A percentile compares a stretch with the other conserved stretches of the same genome.
Evolutionary conservation across 805 yeast genomes (phyloP).

Genomic region (Candida pini): DNA sequence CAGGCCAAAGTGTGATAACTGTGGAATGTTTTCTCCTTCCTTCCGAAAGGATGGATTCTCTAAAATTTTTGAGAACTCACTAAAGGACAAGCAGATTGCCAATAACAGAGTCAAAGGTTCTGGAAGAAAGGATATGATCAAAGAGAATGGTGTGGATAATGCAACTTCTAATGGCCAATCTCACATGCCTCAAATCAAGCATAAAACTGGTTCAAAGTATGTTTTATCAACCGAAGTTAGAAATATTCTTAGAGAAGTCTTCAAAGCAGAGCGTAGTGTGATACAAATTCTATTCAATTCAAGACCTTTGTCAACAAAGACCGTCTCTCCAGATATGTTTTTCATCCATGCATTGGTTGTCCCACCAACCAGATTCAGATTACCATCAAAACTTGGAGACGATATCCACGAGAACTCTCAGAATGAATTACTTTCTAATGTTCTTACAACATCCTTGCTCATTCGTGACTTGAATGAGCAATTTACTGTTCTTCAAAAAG

Average conservation of each 20-base stretch:
- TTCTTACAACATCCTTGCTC: slow-evolving; percentile 71
- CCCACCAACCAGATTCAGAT: slow-evolving; percentile 94
- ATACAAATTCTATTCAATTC: slow-evolving; percentile 76
- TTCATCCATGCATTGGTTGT: slow-evolving; percentile 85
- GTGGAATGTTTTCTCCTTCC: slow-evolving; percentile 91
- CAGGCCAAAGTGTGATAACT: slow-evolving; percentile 89
- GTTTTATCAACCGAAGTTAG: slow-evolving; percentile 83
- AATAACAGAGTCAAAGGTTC: slow-evolving; percentile 82
- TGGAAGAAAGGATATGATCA: slow-evolving; percentile 65
- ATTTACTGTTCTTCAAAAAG: slow-evolving; percentile 58
- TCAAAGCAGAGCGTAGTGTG: slow-evolving; percentile 64
- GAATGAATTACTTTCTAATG: slow-evolving; percentile 78
- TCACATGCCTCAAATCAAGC: slow-evolving; percentile 51
- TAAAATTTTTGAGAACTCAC: slow-evolving; percentile 84
- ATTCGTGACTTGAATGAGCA: slow-evolving; percentile 89
- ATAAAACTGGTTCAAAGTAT: slow-evolving; percentile 73
- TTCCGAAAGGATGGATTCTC: slow-evolving; percentile 93
- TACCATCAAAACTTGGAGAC: slow-evolving; percentile 96
- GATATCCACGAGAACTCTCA: slow-evolving; percentile 93
- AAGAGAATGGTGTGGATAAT: slow-evolving; percentile 18
- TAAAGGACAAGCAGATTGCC: slow-evolving; percentile 73
- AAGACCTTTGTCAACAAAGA: slow-evolving; percentile 51
- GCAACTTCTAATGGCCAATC: slow-evolving; percentile 21
- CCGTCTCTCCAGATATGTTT: slow-evolving; percentile 71
- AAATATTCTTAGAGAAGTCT: slow-evolving; percentile 69